Base-by-base conservation (phyloP, 805 yeast species). In the Yarrowia hollandica region DNA sequence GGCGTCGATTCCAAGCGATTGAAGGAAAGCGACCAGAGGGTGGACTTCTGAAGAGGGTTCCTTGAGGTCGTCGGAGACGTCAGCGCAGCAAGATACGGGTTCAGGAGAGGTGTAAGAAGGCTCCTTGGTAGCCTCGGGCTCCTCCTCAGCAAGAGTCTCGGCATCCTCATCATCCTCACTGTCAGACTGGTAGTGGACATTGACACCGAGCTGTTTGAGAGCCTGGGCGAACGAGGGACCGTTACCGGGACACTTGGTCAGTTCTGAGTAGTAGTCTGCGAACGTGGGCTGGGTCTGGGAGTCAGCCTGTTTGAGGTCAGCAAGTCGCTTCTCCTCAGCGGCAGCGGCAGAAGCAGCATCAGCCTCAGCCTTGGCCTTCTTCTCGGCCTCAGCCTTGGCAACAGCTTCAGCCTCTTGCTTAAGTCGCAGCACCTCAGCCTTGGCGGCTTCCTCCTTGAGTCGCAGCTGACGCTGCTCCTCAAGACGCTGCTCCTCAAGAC, bases 191-290 rank as follows among this genome's bases (percentile, higher is more conserved):
- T 48, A 48, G 12, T 33, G n/a, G 19, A 48, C 55, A n/a, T 21
- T 22, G 28, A 48, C 21, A 7, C 55, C 55, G 4, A 48, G 55
- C 39, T 48, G 55, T n/a, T 48, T 48, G 39, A 48, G 55, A 33
- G 55, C 55, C 30, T 48, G 35, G 39, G 30, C 55, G 14, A 31
- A 48, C 2, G 55, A 48, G 8, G 55, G 55, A 3, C 38, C 54
- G 37, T 48, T 30, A 4, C 39, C 55, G 18, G 55, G 37, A 12
- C 52, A 46, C 1, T 22, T 22, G 15, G 55, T 48, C 11, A 48
- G 39, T 16, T 48, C 39, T 1, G 55, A 33, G 55, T 48, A 48
- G 39, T 31, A 22, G 31, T 30, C 38, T 4, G 55, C 55, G 16
- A 48, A 48, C 4, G 34, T n/a, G n/a, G n/a, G n/a, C n/a, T 15